Evolutionary conservation across 1,284 basidiomycete species (phyloP).

Genomic region (Ceratobasidium papillatum): DNA sequence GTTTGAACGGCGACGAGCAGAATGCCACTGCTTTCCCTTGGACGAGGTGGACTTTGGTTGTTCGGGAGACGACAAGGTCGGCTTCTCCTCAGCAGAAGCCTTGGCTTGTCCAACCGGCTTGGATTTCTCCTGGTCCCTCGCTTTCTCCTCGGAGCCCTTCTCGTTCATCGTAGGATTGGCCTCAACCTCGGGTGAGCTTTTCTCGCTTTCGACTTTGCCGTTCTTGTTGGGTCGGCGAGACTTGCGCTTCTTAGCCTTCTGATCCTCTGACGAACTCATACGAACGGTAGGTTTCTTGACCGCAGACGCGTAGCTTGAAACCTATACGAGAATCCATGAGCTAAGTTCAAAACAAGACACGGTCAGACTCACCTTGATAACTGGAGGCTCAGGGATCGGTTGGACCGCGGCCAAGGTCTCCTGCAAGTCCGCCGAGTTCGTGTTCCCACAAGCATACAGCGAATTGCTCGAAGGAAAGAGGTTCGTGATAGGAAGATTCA

Average conservation of each 20-base stretch:
- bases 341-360: too few species aligned
- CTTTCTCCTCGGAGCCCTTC: not conserved
- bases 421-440: not conserved
- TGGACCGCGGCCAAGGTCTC: not conserved
- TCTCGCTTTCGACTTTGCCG: not conserved
- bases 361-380: conserved; percentile 24
- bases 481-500: conserved; percentile 14
- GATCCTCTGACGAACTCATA: not conserved
- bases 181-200: not conserved
- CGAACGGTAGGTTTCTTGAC: conserved; percentile 5
- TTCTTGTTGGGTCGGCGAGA: not conserved
- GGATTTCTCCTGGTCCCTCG: not conserved
- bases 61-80: not conserved
- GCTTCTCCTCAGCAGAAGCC: not conserved
- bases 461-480: not conserved
- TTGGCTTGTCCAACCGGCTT: not conserved
- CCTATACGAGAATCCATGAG: not conserved
- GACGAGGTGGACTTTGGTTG: conserved; percentile 2
- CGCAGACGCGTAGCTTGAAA: conserved; percentile 21
- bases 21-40: conserved; percentile 3
- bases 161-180: not conserved
- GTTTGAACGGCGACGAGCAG: conserved; percentile 6
- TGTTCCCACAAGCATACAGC: conserved; percentile 4
- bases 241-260: conserved; percentile 31
- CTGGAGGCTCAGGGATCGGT: conserved; percentile 15